These are phyloP conservation scores for Rostrohypoxylon terebratum DNA, from an alignment of 495 filamentous ascomycete species.

Conservation along the genomic window DNA sequence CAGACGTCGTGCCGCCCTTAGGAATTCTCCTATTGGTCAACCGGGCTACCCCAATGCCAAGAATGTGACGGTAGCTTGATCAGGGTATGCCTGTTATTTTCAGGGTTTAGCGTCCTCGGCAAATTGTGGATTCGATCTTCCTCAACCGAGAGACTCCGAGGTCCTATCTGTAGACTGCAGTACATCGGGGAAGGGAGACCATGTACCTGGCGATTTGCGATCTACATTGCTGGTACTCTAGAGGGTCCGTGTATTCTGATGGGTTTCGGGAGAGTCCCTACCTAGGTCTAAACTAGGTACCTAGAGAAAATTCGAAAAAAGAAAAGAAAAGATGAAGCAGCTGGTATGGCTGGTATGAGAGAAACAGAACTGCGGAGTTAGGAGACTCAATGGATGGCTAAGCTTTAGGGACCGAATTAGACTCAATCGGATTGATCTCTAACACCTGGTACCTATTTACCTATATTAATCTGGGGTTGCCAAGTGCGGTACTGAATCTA, in stretches of 20 bases:
- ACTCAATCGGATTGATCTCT: not conserved
- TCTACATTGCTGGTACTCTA: not conserved
- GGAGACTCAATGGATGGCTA: not conserved
- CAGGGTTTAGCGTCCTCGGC: slow-evolving; percentile 18
- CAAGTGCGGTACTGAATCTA: slow-evolving; percentile 22
- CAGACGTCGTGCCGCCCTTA: not conserved
- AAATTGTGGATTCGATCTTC: not conserved
- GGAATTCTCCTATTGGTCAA: slow-evolving; percentile 15
- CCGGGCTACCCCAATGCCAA: slow-evolving; percentile 19
- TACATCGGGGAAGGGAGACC: slow-evolving; percentile 19
- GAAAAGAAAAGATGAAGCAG: too few relatives aligned
- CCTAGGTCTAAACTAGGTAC: not conserved
- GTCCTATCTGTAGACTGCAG: too few relatives aligned
- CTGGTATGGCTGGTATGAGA: not conserved
- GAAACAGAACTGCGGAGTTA: not conserved
- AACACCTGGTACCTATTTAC: too few relatives aligned
- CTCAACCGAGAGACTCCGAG: slow-evolving; percentile 30
- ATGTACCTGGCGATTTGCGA: not conserved
- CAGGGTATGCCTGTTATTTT: not conserved
- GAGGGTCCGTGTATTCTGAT: not conserved
- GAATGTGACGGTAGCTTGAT: not conserved
- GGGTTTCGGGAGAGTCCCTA: not conserved
- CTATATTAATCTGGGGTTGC: slow-evolving; percentile 9
- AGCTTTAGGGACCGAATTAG: not conserved
- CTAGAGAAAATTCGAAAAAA: not conserved